Evolutionary conservation across 768 basidiomycete species (phyloP).

Genomic region (Amanita pallidorosea): DNA sequence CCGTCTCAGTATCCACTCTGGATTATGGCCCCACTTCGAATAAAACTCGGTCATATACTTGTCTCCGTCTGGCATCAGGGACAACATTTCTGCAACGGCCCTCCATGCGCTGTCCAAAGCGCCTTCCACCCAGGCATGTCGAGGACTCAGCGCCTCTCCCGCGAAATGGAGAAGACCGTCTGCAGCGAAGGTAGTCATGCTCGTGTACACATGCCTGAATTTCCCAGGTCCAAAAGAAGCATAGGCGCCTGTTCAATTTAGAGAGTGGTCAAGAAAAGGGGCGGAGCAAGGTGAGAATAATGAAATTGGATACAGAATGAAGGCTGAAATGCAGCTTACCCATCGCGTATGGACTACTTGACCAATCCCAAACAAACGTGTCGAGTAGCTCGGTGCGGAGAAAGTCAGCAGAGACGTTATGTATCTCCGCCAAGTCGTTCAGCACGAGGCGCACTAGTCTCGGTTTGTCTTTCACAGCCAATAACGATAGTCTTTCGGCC

Average conservation of each 20-base stretch:
- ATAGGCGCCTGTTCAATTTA: constrained; percentile 17
- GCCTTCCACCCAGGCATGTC: constrained; percentile 19
- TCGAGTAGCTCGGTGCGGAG: background rate
- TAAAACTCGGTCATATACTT: background rate
- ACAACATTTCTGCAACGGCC: constrained; percentile 11
- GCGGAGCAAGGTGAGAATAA: background rate
- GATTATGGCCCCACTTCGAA: background rate
- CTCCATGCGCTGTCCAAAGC: constrained; percentile 14
- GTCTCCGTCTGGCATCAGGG: background rate
- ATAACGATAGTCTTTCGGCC: background rate
- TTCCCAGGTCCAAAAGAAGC: constrained; percentile 24
- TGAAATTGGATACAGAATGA: too few species aligned
- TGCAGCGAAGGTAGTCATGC: constrained; percentile 12
- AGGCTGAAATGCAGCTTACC: background rate
- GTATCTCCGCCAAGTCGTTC: background rate
- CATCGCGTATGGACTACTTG: background rate
- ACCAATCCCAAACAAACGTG: background rate
- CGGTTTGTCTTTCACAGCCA: background rate
- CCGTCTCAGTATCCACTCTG: background rate
- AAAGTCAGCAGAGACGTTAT: background rate
- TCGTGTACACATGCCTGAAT: constrained; percentile 16
- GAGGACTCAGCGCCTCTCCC: constrained; percentile 23
- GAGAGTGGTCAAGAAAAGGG: background rate
- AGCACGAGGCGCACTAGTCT: background rate
- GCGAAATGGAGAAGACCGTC: constrained; percentile 21